Percentiles rank a stretch among this genome's conserved stretches.
Evolutionary conservation across 371 early-diverging fungal genomes (phyloP).

Genomic region (Mortierella sp.): DNA sequence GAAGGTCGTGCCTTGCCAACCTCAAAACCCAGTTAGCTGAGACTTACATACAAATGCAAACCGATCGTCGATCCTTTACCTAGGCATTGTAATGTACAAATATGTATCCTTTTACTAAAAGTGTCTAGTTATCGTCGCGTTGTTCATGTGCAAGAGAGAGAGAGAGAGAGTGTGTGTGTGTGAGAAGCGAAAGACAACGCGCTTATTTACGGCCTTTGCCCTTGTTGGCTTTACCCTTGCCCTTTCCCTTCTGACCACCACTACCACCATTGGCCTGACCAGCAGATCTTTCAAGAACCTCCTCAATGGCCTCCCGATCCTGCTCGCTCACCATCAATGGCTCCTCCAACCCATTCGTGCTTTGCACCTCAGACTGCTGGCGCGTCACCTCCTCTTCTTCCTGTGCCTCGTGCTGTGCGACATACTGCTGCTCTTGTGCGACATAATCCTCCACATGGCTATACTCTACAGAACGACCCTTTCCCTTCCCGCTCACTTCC

Average conservation of each 20-base stretch:
- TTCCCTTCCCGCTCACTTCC: neutral
- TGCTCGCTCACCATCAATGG: constrained; percentile 31
- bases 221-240: constrained; percentile 12
- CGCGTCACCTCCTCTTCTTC: too few relatives aligned
- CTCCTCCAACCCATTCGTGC: constrained; percentile 21
- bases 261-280: constrained; percentile 5
- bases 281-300: neutral
- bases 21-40: too few relatives aligned
- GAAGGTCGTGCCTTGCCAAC: neutral
- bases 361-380: too few relatives aligned
- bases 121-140: too few relatives aligned
- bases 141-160: too few relatives aligned
- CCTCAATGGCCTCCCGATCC: constrained; percentile 24
- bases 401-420: neutral
- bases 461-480: constrained; percentile 31
- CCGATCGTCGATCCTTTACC: too few relatives aligned
- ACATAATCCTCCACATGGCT: constrained; percentile 23
- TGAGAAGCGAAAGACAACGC: neutral
- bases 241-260: constrained; percentile 4
- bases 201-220: constrained; percentile 5
- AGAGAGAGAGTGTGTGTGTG: too few relatives aligned
- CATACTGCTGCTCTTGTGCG: neutral
- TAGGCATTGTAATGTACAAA: too few relatives aligned
- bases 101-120: too few relatives aligned
- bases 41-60: too few relatives aligned